These are phyloP conservation scores for Fusarium xylarioides DNA, from an alignment of 2,329 filamentous ascomycete genomes.

Conservation along the genomic window DNA sequence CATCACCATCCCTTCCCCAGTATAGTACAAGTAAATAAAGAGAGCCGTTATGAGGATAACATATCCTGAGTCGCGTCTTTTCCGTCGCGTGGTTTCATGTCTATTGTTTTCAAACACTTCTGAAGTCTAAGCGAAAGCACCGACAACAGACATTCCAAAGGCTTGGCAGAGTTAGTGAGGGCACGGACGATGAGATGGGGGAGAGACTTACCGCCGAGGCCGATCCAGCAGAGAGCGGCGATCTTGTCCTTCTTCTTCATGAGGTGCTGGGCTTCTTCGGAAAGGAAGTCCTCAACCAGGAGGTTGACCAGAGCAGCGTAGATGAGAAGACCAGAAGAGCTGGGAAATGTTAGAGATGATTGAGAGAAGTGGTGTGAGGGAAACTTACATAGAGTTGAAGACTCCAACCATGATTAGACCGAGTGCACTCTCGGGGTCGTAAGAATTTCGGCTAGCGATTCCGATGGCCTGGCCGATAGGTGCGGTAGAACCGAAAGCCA, in stretches of 20 bases:
- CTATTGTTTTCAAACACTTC: neutral
- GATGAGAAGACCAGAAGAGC: slow-evolving; percentile 67
- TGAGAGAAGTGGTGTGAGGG: rapidly evolving
- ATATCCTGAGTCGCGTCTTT: neutral
- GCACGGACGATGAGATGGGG: neutral
- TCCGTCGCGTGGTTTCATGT: slow-evolving; percentile 6
- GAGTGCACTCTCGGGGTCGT: slow-evolving; percentile 70
- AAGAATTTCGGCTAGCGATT: slow-evolving; percentile 63
- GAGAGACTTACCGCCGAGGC: slow-evolving; percentile 57
- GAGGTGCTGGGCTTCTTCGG: slow-evolving; percentile 60
- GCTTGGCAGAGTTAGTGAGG: slow-evolving; percentile 9
- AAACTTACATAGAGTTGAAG: slow-evolving; percentile 70
- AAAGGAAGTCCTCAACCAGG: slow-evolving; percentile 72
- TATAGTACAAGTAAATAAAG: neutral
- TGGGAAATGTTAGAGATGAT: slow-evolving; percentile 34
- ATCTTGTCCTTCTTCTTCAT: slow-evolving; percentile 64
- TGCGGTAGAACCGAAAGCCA: slow-evolving; percentile 70
- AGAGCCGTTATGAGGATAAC: neutral
- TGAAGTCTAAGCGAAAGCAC: slow-evolving; percentile 25
- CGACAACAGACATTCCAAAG: slow-evolving; percentile 31
- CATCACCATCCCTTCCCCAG: neutral
- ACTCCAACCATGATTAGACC: slow-evolving; percentile 71
- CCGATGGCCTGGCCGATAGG: slow-evolving; percentile 73
- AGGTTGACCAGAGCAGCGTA: slow-evolving; percentile 72
- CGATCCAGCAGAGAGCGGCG: slow-evolving; percentile 60